phyloP scores from a whole-genome alignment of 2,329 filamentous ascomycete species.

The Fusarium subglutinans region DNA sequence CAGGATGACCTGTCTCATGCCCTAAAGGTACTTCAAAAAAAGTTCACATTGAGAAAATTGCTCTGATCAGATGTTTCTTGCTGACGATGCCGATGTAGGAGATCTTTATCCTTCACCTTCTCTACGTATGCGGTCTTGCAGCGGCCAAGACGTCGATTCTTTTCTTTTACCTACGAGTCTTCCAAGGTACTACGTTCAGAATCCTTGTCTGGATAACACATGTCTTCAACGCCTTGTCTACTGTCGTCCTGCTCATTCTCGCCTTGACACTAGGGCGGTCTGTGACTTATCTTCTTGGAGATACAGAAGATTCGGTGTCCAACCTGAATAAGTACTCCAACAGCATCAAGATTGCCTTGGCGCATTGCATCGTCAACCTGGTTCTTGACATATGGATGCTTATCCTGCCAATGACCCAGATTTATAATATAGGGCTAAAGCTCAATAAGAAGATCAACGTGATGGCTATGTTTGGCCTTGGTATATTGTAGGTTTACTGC shows the following conservation, averaged over 20 bases:
- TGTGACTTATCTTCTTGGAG: not conserved
- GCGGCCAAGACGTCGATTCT: not conserved
- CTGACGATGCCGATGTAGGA: not conserved
- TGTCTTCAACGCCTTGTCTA: not conserved
- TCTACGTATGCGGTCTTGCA: not conserved
- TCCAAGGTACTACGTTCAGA: not conserved
- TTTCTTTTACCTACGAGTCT: constrained; percentile 3
- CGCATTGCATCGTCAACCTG: not conserved
- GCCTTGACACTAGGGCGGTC: not conserved
- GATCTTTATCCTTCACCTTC: not conserved
- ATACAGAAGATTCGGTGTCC: no score
- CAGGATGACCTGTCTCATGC: not conserved
- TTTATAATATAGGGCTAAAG: not conserved
- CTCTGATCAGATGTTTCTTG: no score
- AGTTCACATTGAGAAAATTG: accelerated
- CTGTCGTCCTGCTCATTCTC: not conserved
- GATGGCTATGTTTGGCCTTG: constrained; percentile 5
- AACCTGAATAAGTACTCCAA: not conserved
- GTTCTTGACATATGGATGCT: constrained; percentile 18
- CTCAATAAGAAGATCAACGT: not conserved
- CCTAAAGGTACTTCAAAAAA: not conserved
- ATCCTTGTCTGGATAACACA: not conserved
- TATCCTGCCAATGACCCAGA: constrained; percentile 10
- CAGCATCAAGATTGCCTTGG: not conserved
- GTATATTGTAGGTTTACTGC: not conserved